Evolutionary conservation across 192 early-diverging fungal species (phyloP).

Genomic region (Coemansia javaensis): DNA sequence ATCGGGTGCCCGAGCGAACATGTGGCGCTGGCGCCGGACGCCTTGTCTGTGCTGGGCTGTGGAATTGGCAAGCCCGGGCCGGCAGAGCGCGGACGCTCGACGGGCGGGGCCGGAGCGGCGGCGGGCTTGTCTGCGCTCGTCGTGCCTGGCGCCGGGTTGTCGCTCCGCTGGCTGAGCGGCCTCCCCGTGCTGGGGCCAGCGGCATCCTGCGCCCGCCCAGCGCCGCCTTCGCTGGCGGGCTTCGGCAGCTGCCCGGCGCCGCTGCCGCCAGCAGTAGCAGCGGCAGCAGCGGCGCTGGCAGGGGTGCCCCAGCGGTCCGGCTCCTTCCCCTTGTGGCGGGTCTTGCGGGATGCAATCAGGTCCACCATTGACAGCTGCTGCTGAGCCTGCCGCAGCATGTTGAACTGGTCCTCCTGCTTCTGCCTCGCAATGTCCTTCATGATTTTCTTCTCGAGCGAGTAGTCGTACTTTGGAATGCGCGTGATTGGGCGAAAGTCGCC

Average conservation of each 20-base stretch:
- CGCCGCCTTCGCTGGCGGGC: conserved; percentile 42
- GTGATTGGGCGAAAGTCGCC: conserved; percentile 42
- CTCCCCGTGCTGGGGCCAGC: neutral
- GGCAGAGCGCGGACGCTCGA: conserved; percentile 26
- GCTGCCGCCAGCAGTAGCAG: neutral
- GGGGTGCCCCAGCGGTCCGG: conserved; percentile 17
- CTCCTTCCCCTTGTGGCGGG: conserved; percentile 45
- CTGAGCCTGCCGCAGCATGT: conserved; percentile 39
- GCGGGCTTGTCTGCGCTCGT: neutral
- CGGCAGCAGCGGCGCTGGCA: too few relatives aligned
- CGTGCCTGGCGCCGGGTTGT: neutral
- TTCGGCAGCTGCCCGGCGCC: conserved; percentile 5
- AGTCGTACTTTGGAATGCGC: conserved; percentile 53
- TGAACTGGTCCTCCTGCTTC: conserved; percentile 42
- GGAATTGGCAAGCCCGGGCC: conserved; percentile 5
- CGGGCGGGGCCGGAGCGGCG: conserved; percentile 1
- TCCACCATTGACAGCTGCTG: conserved; percentile 52
- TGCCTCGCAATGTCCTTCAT: conserved; percentile 50
- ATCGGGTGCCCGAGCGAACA: too few relatives aligned
- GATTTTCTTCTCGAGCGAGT: conserved; percentile 49
- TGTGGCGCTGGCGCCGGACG: too few relatives aligned
- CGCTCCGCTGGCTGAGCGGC: neutral
- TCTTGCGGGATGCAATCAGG: conserved; percentile 48
- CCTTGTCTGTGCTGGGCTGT: conserved; percentile 5
- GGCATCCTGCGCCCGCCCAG: conserved; percentile 2